phyloP scores from a whole-genome alignment of 345 rosid species.

The Nephelium lappaceum region DNA sequence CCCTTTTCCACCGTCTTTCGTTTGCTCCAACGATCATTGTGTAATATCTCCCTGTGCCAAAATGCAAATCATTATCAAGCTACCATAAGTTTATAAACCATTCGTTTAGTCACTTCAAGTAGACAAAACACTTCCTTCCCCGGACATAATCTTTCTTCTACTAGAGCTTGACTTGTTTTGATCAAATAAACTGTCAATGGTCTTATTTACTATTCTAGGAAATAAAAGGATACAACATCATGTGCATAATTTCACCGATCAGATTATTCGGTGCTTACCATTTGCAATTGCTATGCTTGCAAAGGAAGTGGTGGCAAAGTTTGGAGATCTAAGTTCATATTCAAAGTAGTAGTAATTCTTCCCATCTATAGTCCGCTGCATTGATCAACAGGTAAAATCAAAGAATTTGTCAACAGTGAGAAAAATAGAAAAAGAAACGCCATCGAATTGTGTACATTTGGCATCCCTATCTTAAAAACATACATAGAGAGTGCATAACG shows the following conservation, averaged over 20 bases:
- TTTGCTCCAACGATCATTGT: conserved; percentile 74
- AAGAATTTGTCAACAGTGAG: neutral
- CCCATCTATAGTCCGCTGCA: conserved; percentile 73
- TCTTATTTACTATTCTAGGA: neutral
- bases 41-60: conserved; percentile 63
- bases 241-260: neutral
- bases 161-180: neutral
- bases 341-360: conserved; percentile 80
- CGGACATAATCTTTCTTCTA: too few species aligned
- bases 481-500: neutral
- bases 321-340: conserved; percentile 68
- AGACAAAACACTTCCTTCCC: neutral
- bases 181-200: neutral
- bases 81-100: neutral
- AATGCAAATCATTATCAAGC: neutral
- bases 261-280: conserved; percentile 37
- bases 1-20: conserved; percentile 71
- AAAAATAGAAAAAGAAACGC: neutral
- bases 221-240: neutral
- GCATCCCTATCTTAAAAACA: too few species aligned
- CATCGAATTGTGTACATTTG: neutral
- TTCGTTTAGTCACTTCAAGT: neutral
- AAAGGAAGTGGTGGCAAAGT: conserved; percentile 63
- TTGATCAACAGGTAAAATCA: neutral
- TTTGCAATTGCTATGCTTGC: conserved; percentile 78